Percentiles rank a stretch among this genome's conserved stretches.
phyloP scores from a whole-genome alignment of 2,329 filamentous ascomycete species.

The Monosporascus sp. region DNA sequence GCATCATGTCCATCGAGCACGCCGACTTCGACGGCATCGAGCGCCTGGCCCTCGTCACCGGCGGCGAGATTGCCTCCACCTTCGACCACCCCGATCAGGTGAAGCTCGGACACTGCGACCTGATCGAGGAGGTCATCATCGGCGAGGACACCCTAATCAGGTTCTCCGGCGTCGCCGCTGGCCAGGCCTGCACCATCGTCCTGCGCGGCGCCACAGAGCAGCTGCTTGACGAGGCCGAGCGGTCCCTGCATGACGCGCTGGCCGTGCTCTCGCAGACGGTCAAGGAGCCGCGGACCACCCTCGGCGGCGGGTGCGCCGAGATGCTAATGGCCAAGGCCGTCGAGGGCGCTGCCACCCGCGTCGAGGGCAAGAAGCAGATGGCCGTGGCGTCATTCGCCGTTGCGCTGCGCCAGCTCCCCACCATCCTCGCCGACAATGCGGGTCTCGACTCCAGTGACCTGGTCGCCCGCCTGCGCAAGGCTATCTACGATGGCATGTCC shows the following conservation, averaged over 20 bases:
- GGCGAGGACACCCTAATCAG: conserved; percentile 96
- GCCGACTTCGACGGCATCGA: conserved; percentile 99
- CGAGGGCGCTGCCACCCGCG: conserved; percentile 85
- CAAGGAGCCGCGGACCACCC: conserved; percentile 86
- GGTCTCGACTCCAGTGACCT: conserved; percentile 94
- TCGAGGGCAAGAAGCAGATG: conserved; percentile 94
- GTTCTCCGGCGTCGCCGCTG: conserved; percentile 92
- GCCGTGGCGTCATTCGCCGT: conserved; percentile 87
- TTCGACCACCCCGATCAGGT: conserved; percentile 98
- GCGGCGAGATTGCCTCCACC: conserved; percentile 94
- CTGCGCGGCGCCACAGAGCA: conserved; percentile 95
- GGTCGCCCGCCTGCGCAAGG: conserved; percentile 84
- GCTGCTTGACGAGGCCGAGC: conserved; percentile 92
- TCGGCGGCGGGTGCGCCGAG: conserved; percentile 94
- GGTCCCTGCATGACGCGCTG: conserved; percentile 90
- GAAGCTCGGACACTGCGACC: conserved; percentile 88
- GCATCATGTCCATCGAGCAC: conserved; percentile 98
- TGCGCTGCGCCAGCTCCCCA: conserved; percentile 88
- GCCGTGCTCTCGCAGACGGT: conserved; percentile 96
- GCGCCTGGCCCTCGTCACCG: conserved; percentile 87
- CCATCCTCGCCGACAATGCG: conserved; percentile 95
- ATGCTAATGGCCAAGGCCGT: conserved; percentile 99
- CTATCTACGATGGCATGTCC: conserved; percentile 90
- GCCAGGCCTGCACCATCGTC: conserved; percentile 93
- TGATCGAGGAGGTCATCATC: conserved; percentile 97